phyloP scores from a whole-genome alignment of 2,329 filamentous ascomycete genomes.

The Penicillium italicum region DNA sequence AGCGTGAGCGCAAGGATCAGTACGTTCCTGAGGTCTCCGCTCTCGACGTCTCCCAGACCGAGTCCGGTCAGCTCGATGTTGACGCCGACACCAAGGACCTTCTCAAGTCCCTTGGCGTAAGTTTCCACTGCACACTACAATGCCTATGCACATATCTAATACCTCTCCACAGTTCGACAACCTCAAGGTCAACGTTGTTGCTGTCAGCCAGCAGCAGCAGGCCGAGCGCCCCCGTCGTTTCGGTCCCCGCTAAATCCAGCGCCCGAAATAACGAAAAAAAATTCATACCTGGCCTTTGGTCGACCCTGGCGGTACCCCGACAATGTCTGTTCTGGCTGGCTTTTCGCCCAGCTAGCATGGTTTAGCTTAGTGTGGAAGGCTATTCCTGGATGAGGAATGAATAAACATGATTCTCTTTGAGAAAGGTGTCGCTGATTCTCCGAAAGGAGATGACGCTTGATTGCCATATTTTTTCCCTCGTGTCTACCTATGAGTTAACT shows the following conservation, averaged over 20 bases:
- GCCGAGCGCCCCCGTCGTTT: conserved; percentile 78
- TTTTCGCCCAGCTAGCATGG: conserved; percentile 24
- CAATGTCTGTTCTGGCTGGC: conserved; percentile 28
- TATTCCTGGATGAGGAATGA: conserved; percentile 37
- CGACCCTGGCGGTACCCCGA: conserved; percentile 28
- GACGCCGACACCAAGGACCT: conserved; percentile 98
- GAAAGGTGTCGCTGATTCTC: conserved; percentile 90
- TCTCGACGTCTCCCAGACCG: conserved; percentile 93
- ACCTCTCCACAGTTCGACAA: conserved; percentile 72
- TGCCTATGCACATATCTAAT: conserved; percentile 4
- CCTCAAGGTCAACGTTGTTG: conserved; percentile 93
- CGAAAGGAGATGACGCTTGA: conserved; percentile 77
- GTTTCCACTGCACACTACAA: conserved; percentile 43
- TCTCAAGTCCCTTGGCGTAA: conserved; percentile 96
- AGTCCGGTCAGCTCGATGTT: conserved; percentile 90
- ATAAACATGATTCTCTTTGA: conserved; percentile 42
- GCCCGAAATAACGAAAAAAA: conserved; percentile 25
- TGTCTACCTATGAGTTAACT: conserved; percentile 15
- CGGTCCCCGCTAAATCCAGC: conserved; percentile 40
- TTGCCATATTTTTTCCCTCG: conserved; percentile 62
- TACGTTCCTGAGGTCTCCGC: conserved; percentile 99
- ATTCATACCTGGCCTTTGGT: conserved; percentile 28
- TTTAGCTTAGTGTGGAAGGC: conserved; percentile 29
- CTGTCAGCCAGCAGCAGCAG: conserved; percentile 82
- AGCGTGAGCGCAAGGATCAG: conserved; percentile 99